phyloP scores from a whole-genome alignment of 805 yeast species.

The Spathaspora boniae region DNA sequence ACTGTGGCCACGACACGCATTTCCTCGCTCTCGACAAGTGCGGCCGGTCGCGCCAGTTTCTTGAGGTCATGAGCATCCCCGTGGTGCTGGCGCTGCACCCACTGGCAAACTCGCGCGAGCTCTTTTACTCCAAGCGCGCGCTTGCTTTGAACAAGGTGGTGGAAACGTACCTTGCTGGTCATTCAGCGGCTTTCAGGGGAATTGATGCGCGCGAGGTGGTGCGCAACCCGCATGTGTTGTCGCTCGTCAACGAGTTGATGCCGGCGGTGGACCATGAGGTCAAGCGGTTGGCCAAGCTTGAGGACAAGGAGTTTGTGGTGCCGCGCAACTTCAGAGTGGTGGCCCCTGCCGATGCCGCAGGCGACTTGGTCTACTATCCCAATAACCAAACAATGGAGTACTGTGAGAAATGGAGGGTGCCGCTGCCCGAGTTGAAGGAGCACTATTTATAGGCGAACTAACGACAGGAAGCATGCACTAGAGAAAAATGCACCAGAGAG shows the following conservation, averaged over 20 bases:
- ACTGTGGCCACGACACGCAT: slow-evolving; percentile 24
- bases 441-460: too few species aligned
- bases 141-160: slow-evolving; percentile 34
- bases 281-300: slow-evolving; percentile 9
- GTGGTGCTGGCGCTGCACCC: slow-evolving; percentile 16
- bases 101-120: slow-evolving; percentile 9
- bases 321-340: slow-evolving; percentile 22
- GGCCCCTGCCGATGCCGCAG: slow-evolving; percentile 23
- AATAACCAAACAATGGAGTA: slow-evolving; percentile 36
- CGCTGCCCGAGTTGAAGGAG: too few species aligned
- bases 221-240: slow-evolving; percentile 10
- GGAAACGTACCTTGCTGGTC: slow-evolving; percentile 19
- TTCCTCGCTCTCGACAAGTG: slow-evolving; percentile 88
- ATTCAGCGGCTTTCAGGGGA: slow-evolving; percentile 11
- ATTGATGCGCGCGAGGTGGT: slow-evolving; percentile 13
- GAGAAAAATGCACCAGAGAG: too few species aligned
- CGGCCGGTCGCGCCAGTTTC: slow-evolving; percentile 56
- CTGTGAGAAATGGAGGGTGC: too few species aligned
- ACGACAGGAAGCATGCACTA: too few species aligned
- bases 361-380: slow-evolving; percentile 27
- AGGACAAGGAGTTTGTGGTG: slow-evolving; percentile 14
- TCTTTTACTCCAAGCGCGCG: slow-evolving; percentile 30
- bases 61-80: slow-evolving; percentile 50
- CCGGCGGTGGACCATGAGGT: slow-evolving; percentile 18
- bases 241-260: slow-evolving; percentile 18